These are phyloP conservation scores for Tarenaya hassleriana DNA, from an alignment of 345 rosid species.

Conservation along the genomic window DNA sequence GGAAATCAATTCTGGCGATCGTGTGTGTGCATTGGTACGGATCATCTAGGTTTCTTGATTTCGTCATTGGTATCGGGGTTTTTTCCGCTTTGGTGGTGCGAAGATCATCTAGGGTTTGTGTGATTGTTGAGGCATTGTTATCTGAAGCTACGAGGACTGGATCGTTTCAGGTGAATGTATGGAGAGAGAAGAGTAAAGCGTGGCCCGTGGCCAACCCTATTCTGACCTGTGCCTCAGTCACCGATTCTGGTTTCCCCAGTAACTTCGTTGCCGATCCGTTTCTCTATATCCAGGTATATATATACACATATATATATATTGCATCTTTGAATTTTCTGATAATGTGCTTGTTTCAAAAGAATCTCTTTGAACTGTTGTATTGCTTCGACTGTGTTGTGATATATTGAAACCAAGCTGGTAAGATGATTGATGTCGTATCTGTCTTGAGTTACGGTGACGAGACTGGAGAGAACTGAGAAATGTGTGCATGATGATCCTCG, in stretches of 20 bases:
- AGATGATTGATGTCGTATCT: no score
- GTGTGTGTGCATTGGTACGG: neutral
- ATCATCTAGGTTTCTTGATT: no score
- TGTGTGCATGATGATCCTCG: neutral
- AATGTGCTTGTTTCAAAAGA: slow-evolving; percentile 4
- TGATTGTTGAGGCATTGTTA: neutral
- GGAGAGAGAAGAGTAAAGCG: slow-evolving; percentile 72
- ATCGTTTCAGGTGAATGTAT: slow-evolving; percentile 52
- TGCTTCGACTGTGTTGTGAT: neutral
- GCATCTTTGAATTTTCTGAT: neutral
- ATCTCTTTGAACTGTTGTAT: neutral
- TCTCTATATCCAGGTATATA: slow-evolving; percentile 64
- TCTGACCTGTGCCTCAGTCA: slow-evolving; percentile 73
- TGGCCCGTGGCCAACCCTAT: slow-evolving; percentile 99
- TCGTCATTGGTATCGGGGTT: neutral
- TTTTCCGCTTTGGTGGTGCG: neutral
- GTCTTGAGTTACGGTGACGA: no score
- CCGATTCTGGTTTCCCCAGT: slow-evolving; percentile 73
- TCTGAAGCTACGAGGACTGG: slow-evolving; percentile 8
- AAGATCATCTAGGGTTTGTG: slow-evolving; percentile 5
- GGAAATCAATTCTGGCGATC: neutral
- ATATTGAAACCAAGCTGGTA: no score
- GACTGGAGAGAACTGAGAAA: neutral
- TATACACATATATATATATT: neutral
- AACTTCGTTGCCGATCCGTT: slow-evolving; percentile 96